Base-by-base conservation (phyloP, 331 rosid genomes). In the Cydonia oblonga region DNA sequence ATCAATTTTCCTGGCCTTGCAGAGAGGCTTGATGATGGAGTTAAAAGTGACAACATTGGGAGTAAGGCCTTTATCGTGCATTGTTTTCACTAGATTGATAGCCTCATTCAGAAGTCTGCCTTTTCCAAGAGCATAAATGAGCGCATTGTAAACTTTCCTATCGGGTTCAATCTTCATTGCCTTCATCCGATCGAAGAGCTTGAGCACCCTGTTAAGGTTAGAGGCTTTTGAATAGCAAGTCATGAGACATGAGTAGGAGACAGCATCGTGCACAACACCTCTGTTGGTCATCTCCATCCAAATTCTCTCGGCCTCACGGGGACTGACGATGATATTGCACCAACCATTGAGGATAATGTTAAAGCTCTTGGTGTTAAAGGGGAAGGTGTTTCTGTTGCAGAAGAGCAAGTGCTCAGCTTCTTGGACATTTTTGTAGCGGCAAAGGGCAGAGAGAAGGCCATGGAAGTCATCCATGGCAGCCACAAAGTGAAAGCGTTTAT, bases 341-440 rank as follows among this genome's bases (percentile, higher is more conserved):
- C 98, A 93, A 71, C 98, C 97, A 72, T 87, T 89, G 66, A 93
- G 91, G 76, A 93, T 72, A 52, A 90, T 90, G 81, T 93, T 93
- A 78, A 93, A 90, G 86, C 97, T 90, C 84, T 89, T 90, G 62
- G 85, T 81, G 69, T 84, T 78, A 51, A 85, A 83, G 0, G 92
- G 92, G 80, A 90, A 90, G 12, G 75, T 83, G 63, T 84, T 74
- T 38, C 78, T 60, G 75, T 86, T 86, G 83, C 87, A 82, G 80
- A 90, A 89, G 25, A 93, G 81, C 26, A 93, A 70, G 75, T 89
- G 86, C 78, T 93, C 96, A 4, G 97, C 97, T 69, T 89, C 96
- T 70, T 83, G 78, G 57, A 89, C 92, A 35, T 89, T 93, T 82
- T 90, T 90, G 81, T 83, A 90, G 64, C 91, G 89, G 68, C 97